Base-by-base conservation (phyloP, 768 basidiomycete species). In the Phaeotremella skinneri region DNA sequence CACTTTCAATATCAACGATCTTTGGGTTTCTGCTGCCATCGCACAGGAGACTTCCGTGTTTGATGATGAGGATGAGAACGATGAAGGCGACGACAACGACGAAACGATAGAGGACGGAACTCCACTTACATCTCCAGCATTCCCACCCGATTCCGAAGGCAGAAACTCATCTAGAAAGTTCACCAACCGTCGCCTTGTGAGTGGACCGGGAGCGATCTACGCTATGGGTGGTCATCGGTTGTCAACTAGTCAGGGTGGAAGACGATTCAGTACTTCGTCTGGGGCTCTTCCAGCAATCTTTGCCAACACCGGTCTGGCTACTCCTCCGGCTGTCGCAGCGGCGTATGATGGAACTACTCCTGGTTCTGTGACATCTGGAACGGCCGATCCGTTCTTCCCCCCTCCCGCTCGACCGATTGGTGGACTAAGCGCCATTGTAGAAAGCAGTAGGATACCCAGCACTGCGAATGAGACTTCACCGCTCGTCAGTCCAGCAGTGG, bases 11-110 rank as follows among this genome's bases (percentile, higher is more conserved):
- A 89, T 99, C 70, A 90, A 91, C 23, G 94, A 97, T 78, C 80
- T 99, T 21, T 99, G 96, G 96, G 90, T 98, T 52, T 91, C 91
- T 3, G 89, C 93, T 20, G 96, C 94, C 4, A 90, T 94, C 79
- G 96, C 94, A 59, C 90, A 87, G 29, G 92, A 94, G 71, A 88
- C 72, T 4, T 74, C 73, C 1, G 76, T 78, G 1, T 78, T 78
- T 42, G 76, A 78, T 5, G 78, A 89, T 66, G 91, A 92, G 63
- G 86, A 91, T 56, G 85, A 86, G 2, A 88, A 88, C 59, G 84
- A 85, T 66, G 80, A 78, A 21, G 20, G 85, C 56, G 79, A 79
- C 6, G 43, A 68, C 17, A 55, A 66, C 1, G 78, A 79, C 2
- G 79, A 80, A n/a, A 69, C 63, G 21, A 76, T 70, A 27, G 64